Conservation (phyloP, 192 early-diverging fungal species). For the Diversispora epigaea region DNA sequence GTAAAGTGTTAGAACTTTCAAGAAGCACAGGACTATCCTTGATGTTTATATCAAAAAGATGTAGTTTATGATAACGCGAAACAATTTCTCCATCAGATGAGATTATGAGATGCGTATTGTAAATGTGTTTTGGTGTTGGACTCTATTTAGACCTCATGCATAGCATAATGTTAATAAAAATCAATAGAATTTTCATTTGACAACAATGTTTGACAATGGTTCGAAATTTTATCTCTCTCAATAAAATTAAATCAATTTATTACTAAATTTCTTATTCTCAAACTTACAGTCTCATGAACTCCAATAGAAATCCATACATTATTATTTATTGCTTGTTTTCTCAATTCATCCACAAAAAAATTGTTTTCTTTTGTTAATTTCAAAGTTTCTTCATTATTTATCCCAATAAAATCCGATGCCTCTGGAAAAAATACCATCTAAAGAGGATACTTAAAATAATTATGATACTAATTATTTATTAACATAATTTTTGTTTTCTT, state of each 20-base stretch:
- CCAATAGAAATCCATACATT: slow-evolving; percentile 75
- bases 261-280: neutral
- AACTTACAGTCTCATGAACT: slow-evolving; percentile 65
- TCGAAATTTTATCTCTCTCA: too few species aligned
- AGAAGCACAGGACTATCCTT: slow-evolving; percentile 46
- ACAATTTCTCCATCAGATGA: slow-evolving; percentile 57
- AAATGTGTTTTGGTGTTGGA: slow-evolving; percentile 38
- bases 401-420: slow-evolving; percentile 78
- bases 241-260: too few species aligned
- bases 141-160: slow-evolving; percentile 30
- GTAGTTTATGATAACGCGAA: slow-evolving; percentile 69
- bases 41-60: slow-evolving; percentile 77
- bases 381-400: slow-evolving; percentile 51
- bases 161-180: neutral
- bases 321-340: slow-evolving; percentile 55
- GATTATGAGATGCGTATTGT: slow-evolving; percentile 72
- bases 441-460: too few species aligned
- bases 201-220: too few species aligned
- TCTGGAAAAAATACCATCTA: slow-evolving; percentile 80
- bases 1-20: slow-evolving; percentile 47
- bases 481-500: neutral
- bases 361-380: slow-evolving; percentile 47
- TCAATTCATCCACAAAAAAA: slow-evolving; percentile 61
- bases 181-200: neutral
- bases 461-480: too few species aligned